phyloP scores from a whole-genome alignment of 129 eudicot species.

The Ambrosia trifida region DNA sequence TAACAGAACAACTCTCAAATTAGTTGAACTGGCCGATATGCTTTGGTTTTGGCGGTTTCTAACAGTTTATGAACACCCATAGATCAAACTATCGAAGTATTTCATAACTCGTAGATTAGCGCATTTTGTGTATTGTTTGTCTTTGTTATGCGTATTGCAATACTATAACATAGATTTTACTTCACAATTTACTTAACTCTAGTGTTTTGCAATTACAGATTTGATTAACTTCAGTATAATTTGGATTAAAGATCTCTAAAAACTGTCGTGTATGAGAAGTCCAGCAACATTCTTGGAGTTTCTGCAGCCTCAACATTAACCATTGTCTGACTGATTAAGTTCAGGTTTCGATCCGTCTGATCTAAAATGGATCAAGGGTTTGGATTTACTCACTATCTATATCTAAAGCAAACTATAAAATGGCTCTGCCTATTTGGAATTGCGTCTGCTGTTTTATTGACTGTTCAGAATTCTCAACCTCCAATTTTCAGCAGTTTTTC shows the following conservation, averaged over 20 bases:
- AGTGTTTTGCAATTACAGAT: conserved; percentile 11
- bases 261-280: conserved; percentile 13
- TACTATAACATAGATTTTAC: neutral
- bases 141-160: neutral
- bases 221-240: neutral
- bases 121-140: neutral
- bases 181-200: neutral
- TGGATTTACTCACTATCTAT: conserved; percentile 23
- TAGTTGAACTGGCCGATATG: neutral
- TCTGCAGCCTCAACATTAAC: neutral
- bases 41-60: neutral
- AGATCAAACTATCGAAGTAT: neutral
- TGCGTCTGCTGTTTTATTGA: conserved; percentile 31
- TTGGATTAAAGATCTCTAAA: neutral
- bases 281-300: conserved; percentile 7
- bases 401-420: conserved; percentile 32
- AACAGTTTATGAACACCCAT: neutral
- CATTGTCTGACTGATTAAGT: conserved; percentile 10
- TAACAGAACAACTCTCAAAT: too few species aligned
- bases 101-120: neutral
- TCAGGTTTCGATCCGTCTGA: conserved; percentile 14
- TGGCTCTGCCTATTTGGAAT: conserved; percentile 41
- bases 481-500: conserved; percentile 34
- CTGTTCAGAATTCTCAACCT: conserved; percentile 42
- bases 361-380: conserved; percentile 43